phyloP scores from a whole-genome alignment of 129 eudicot genomes.

The Arctium lappa region DNA sequence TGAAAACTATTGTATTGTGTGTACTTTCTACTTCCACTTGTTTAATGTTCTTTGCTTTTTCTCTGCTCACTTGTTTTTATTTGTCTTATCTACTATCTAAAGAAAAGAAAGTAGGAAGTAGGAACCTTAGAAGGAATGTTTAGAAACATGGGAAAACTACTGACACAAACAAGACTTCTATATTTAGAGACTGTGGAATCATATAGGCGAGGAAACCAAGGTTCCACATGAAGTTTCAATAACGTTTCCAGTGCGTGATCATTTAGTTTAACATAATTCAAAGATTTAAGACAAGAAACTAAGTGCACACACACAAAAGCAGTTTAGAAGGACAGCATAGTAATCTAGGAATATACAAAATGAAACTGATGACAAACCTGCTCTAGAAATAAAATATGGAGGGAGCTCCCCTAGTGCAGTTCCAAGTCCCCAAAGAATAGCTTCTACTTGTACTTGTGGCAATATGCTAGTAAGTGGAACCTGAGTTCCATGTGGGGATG shows the following conservation, averaged over 20 bases:
- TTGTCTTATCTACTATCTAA: not conserved
- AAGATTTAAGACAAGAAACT: not conserved
- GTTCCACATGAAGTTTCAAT: not conserved
- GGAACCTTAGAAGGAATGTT: not conserved
- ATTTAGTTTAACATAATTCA: not conserved
- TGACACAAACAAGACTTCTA: not conserved
- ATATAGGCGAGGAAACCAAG: not conserved
- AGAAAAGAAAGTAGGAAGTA: not conserved
- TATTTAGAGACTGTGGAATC: not conserved
- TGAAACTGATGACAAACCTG: slow-evolving; percentile 45
- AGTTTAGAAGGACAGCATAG: not conserved
- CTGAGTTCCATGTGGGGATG: slow-evolving; percentile 42
- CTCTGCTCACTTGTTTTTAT: not conserved
- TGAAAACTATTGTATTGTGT: too few relatives aligned
- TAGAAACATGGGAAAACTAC: not conserved
- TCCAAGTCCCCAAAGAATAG: slow-evolving; percentile 92
- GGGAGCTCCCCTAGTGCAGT: slow-evolving; percentile 99
- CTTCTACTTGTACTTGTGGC: slow-evolving; percentile 93
- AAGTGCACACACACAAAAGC: not conserved
- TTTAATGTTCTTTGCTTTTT: not conserved
- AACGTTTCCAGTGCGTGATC: too few relatives aligned
- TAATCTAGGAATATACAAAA: not conserved
- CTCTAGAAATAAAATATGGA: slow-evolving; percentile 95
- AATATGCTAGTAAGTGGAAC: slow-evolving; percentile 84
- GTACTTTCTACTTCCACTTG: too few relatives aligned